A percentile compares a stretch with the other conserved stretches of the same genome.
Conservation (phyloP, 139 green algal genomes). For the Dunaliella primolecta region DNA sequence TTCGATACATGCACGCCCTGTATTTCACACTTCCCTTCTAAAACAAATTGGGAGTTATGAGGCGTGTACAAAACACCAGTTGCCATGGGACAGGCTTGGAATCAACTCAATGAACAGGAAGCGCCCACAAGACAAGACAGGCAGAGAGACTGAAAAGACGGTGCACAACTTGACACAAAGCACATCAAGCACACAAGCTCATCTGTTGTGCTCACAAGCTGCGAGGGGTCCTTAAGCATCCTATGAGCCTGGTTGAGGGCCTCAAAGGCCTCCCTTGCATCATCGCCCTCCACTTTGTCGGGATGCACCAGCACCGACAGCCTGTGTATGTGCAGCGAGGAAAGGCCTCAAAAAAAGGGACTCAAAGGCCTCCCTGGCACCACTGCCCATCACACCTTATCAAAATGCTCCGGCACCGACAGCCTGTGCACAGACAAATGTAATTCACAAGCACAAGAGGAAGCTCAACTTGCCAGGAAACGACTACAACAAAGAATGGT, state of each 20-base stretch:
- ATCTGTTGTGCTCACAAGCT: background rate
- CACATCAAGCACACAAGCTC: background rate
- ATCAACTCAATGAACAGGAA: no score
- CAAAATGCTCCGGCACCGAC: constrained; percentile 73
- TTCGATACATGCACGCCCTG: background rate
- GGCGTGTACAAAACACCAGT: no score
- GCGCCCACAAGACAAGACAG: no score
- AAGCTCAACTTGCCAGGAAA: no score
- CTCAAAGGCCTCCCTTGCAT: constrained; percentile 55
- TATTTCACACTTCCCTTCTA: no score
- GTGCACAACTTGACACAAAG: background rate
- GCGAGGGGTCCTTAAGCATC: constrained; percentile 40
- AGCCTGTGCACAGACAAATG: constrained; percentile 44
- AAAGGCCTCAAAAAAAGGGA: no score
- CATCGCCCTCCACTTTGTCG: constrained; percentile 67
- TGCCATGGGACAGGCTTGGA: no score
- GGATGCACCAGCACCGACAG: constrained; percentile 77
- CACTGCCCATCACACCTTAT: constrained; percentile 67
- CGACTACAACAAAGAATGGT: no score
- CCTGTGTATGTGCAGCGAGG: constrained; percentile 11
- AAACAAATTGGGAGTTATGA: no score
- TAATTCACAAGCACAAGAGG: no score
- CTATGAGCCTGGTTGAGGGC: constrained; percentile 66
- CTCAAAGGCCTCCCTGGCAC: constrained; percentile 55
- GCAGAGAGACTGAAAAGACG: no score